A percentile compares a stretch with the other conserved stretches of the same genome.
Evolutionary conservation across 108 stramenopile genomes (phyloP).

Genomic region (Skeletonema menzelii): DNA sequence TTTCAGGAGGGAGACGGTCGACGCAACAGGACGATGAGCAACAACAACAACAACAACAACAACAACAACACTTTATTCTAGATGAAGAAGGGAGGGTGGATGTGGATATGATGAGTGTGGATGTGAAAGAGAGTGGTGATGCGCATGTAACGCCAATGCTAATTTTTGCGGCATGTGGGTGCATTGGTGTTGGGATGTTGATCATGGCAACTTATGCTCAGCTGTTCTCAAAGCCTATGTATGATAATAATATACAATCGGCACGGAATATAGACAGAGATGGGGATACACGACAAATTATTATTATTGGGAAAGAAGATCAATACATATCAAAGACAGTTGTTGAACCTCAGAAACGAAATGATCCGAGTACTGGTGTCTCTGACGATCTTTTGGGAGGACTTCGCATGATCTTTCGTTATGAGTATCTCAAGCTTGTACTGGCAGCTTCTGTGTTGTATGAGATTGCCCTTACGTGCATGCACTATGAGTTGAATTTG

Average conservation of each 20-base stretch:
- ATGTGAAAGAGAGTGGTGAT: slow-evolving; percentile 34
- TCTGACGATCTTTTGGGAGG: slow-evolving; percentile 63
- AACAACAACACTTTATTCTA: background rate
- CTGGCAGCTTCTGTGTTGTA: slow-evolving; percentile 94
- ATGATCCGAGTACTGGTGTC: background rate
- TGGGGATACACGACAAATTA: background rate
- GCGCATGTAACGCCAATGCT: slow-evolving; percentile 39
- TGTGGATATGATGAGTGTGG: slow-evolving; percentile 4
- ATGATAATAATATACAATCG: background rate
- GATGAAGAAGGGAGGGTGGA: slow-evolving; percentile 19
- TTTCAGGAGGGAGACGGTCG: slow-evolving; percentile 9
- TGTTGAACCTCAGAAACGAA: background rate
- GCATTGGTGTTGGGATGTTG: slow-evolving; percentile 33
- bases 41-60: background rate
- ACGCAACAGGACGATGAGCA: background rate
- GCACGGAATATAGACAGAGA: background rate
- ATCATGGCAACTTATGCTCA: slow-evolving; percentile 32
- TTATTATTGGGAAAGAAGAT: background rate
- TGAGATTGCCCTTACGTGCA: slow-evolving; percentile 92
- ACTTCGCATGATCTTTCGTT: slow-evolving; percentile 73
- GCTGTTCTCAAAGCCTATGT: slow-evolving; percentile 32
- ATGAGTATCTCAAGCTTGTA: slow-evolving; percentile 91
- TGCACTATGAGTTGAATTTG: slow-evolving; percentile 97
- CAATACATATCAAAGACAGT: background rate
- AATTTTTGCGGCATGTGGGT: slow-evolving; percentile 39